phyloP scores from a whole-genome alignment of 164 flowering plant genomes.

The Stephania japonica region DNA sequence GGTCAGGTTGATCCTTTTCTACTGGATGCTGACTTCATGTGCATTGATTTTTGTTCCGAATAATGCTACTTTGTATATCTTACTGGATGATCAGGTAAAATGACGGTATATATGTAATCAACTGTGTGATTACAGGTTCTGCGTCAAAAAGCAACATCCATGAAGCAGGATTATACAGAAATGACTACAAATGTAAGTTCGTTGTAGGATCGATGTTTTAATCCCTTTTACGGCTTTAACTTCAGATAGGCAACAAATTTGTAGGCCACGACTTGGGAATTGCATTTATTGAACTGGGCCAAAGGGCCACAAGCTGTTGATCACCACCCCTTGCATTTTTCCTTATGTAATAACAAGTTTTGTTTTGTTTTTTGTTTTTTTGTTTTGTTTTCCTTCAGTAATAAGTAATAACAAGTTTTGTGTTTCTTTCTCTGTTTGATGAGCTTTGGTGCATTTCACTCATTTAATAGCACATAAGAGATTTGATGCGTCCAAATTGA shows the following conservation, averaged over 20 bases:
- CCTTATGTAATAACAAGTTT: no score
- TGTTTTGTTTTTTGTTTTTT: no score
- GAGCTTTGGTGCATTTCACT: no score
- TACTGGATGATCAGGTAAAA: neutral
- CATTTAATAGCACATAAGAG: neutral
- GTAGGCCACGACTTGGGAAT: neutral
- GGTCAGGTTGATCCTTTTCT: constrained; percentile 73
- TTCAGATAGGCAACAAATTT: neutral
- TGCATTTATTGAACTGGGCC: neutral
- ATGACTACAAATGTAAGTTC: constrained; percentile 69
- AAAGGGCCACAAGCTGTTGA: neutral
- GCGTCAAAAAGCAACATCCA: constrained; percentile 95
- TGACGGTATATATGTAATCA: constrained; percentile 11
- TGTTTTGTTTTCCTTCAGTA: no score
- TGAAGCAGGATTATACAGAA: constrained; percentile 96
- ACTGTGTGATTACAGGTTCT: constrained; percentile 70
- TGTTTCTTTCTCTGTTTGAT: no score
- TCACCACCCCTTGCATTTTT: constrained; percentile 1
- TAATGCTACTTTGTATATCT: neutral
- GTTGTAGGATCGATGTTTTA: neutral
- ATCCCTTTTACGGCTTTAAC: neutral
- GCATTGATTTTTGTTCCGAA: neutral
- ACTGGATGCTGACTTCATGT: neutral
- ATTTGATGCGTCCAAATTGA: neutral
- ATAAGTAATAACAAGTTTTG: no score